These are phyloP conservation scores for Colletotrichum sojae DNA, from an alignment of 2,329 filamentous ascomycete genomes.

Conservation along the genomic window DNA sequence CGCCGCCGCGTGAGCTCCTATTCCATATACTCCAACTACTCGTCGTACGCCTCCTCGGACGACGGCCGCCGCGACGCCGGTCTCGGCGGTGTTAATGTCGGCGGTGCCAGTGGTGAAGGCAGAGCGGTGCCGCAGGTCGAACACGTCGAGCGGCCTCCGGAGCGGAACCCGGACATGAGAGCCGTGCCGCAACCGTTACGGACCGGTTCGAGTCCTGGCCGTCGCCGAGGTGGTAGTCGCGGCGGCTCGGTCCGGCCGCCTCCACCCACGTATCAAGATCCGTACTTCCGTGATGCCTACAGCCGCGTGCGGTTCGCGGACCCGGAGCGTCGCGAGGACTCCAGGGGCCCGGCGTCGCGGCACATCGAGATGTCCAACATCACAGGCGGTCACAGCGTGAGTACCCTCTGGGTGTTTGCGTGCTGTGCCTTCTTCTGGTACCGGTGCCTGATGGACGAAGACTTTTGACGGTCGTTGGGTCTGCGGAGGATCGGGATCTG, in stretches of 20 bases:
- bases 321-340: conserved; percentile 20
- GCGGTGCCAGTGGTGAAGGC: background rate
- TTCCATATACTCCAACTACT: conserved; percentile 31
- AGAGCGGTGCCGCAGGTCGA: conserved; percentile 8
- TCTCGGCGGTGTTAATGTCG: background rate
- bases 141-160: conserved; percentile 18
- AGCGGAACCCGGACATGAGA: conserved; percentile 9
- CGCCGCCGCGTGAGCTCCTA: conserved; percentile 21
- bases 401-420: conserved; percentile 32
- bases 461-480: conserved; percentile 24
- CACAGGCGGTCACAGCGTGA: conserved; percentile 20
- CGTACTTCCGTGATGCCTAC: conserved; percentile 18
- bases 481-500: too few relatives aligned
- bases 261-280: conserved; percentile 24
- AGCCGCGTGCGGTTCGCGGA: conserved; percentile 34
- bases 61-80: background rate
- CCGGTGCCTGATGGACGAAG: conserved; percentile 36
- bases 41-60: conserved; percentile 26
- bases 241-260: conserved; percentile 14
- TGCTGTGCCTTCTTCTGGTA: conserved; percentile 38
- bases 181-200: conserved; percentile 1
- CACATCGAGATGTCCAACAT: conserved; percentile 28
- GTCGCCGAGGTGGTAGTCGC: background rate
- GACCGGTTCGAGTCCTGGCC: background rate
- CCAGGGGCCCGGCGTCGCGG: background rate